phyloP scores from a whole-genome alignment of 257 asterid genomes.

The Solanum clarkiae region DNA sequence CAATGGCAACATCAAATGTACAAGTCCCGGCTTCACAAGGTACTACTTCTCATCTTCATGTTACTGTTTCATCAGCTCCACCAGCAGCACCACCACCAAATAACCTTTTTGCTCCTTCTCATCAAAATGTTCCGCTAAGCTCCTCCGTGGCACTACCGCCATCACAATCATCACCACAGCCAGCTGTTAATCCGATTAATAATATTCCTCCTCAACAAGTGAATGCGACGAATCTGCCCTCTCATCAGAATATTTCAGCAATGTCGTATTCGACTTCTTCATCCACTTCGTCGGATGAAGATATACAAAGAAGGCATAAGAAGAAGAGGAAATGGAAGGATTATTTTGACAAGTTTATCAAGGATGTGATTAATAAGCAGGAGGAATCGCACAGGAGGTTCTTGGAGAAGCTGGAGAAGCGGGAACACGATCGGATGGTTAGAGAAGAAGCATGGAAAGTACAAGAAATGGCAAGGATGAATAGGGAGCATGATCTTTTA shows the following conservation, averaged over 20 bases:
- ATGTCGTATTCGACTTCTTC: constrained; percentile 58
- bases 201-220: constrained; percentile 3
- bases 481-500: constrained; percentile 63
- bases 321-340: constrained; percentile 86
- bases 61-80: constrained; percentile 44
- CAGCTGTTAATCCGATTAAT: constrained; percentile 1
- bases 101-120: neutral
- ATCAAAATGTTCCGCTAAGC: neutral
- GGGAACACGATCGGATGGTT: constrained; percentile 63
- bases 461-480: constrained; percentile 62
- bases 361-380: constrained; percentile 57
- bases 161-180: constrained; percentile 1
- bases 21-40: constrained; percentile 8
- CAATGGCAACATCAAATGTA: neutral
- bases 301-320: constrained; percentile 37
- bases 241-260: constrained; percentile 2
- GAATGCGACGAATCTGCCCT: neutral
- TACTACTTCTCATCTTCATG: constrained; percentile 4
- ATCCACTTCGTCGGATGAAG: constrained; percentile 80
- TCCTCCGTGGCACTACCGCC: neutral
- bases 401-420: constrained; percentile 55
- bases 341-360: constrained; percentile 48
- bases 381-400: constrained; percentile 74
- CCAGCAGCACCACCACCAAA: constrained; percentile 31
- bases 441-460: constrained; percentile 85